A percentile compares a stretch with the other conserved stretches of the same genome.
Conservation (phyloP, 805 yeast species). For the Wickerhamomyces alni region DNA sequence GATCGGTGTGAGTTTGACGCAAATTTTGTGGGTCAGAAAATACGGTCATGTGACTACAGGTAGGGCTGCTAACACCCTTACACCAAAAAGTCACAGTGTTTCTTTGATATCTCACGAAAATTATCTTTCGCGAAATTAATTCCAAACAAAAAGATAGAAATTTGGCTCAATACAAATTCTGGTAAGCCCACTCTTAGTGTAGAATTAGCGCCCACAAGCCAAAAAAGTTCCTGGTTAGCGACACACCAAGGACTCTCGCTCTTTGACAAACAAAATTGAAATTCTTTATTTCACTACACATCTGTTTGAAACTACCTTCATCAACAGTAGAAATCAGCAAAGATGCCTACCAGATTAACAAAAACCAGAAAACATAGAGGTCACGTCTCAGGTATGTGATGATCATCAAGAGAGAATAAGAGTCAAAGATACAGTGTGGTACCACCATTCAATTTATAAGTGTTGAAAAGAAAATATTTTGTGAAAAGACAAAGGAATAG, state of each 20-base stretch:
- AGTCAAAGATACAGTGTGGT: too few species aligned
- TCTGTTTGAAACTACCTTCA: slow-evolving; percentile 1
- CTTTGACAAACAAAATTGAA: slow-evolving; percentile 18
- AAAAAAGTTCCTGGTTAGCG: slow-evolving; percentile 2
- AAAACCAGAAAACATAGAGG: slow-evolving; percentile 99
- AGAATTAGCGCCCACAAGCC: background rate
- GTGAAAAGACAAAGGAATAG: background rate
- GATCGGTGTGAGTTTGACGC: too few species aligned
- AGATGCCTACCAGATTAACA: slow-evolving; percentile 98
- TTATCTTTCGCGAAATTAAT: background rate
- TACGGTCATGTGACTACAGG: background rate
- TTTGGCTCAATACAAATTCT: background rate
- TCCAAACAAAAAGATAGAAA: background rate
- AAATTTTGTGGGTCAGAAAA: too few species aligned
- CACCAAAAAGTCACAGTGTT: background rate
- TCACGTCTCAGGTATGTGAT: slow-evolving; percentile 94
- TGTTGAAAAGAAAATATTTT: background rate
- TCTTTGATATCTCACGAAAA: too few species aligned
- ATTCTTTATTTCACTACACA: slow-evolving; percentile 10
- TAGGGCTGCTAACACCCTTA: slow-evolving; percentile 3
- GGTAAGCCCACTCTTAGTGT: slow-evolving; percentile 1
- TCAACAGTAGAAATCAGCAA: slow-evolving; percentile 24
- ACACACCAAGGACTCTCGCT: slow-evolving; percentile 1
- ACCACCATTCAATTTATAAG: background rate
- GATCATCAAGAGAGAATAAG: too few species aligned